Evolutionary conservation across 1,139 yeast genomes (phyloP).

Genomic region (Hemisphaericaspora lyxosophila): DNA sequence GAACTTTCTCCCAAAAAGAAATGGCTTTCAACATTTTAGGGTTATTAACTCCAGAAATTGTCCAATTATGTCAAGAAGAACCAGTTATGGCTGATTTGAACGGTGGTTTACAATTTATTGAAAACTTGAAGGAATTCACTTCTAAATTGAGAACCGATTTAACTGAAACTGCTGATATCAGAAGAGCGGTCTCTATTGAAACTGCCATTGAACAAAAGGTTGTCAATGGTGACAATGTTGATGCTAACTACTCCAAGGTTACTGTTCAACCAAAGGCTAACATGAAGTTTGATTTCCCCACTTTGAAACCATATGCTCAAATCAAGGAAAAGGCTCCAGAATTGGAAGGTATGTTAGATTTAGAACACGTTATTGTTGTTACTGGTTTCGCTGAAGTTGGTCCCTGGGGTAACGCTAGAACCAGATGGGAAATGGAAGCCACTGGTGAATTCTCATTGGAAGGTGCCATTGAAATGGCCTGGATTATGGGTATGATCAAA

Average conservation of each 20-base stretch:
- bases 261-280: conserved; percentile 88
- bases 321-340: conserved; percentile 71
- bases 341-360: conserved; percentile 87
- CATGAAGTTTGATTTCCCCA: conserved; percentile 92
- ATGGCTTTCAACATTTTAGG: conserved; percentile 99
- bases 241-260: conserved; percentile 77
- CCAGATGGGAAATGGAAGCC: conserved; percentile 99
- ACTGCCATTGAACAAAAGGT: conserved; percentile 90
- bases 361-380: conserved; percentile 87
- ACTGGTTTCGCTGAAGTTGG: conserved; percentile 98
- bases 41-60: conserved; percentile 82
- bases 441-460: conserved; percentile 93
- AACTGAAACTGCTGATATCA: conserved; percentile 81
- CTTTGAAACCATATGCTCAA: conserved; percentile 71
- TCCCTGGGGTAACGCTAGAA: conserved; percentile 99
- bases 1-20: conserved; percentile 97
- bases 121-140: conserved; percentile 88
- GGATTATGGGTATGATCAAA: conserved; percentile 98
- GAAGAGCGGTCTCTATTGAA: conserved; percentile 94
- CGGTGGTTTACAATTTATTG: conserved; percentile 95
- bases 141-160: conserved; percentile 78
- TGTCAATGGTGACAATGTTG: conserved; percentile 87
- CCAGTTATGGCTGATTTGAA: conserved; percentile 98
- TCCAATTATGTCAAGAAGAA: conserved; percentile 83
- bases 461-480: conserved; percentile 98